These are phyloP conservation scores for Macrophomina tecta DNA, from an alignment of 2,329 filamentous ascomycete species.

Conservation along the genomic window DNA sequence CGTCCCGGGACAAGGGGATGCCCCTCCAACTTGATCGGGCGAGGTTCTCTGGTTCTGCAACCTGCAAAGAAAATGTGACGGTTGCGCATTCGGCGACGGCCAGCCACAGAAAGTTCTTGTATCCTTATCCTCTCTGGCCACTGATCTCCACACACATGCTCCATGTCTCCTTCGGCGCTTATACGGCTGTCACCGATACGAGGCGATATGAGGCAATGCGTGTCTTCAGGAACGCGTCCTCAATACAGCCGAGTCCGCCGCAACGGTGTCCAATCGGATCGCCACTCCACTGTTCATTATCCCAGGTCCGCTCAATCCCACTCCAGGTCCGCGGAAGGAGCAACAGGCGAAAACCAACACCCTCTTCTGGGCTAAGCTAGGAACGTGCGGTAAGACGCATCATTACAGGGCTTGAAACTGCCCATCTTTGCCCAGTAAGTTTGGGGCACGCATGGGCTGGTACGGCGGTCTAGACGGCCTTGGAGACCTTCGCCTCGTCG, in stretches of 20 bases:
- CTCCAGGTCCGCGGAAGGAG: not conserved
- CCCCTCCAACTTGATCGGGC: not conserved
- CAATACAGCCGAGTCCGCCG: not conserved
- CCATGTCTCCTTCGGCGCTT: not conserved
- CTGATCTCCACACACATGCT: too few relatives aligned
- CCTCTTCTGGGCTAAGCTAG: not conserved
- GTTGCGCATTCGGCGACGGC: not conserved
- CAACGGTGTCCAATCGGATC: constrained; percentile 18
- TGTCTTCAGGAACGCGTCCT: not conserved
- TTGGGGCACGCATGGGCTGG: too few relatives aligned
- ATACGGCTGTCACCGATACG: not conserved
- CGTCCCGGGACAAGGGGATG: not conserved
- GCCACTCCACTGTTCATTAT: not conserved
- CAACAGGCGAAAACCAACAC: not conserved
- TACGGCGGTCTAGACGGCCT: not conserved
- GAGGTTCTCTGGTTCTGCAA: not conserved
- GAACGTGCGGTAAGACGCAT: not conserved
- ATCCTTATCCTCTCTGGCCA: not conserved
- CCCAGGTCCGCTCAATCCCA: not conserved
- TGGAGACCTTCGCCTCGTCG: not conserved
- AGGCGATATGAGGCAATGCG: not conserved
- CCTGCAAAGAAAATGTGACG: not conserved
- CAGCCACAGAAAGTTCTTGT: too few relatives aligned
- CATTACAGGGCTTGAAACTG: not conserved
- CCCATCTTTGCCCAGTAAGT: not conserved